Base-by-base conservation (phyloP, 768 basidiomycete species). In the Obba rivulosa region DNA sequence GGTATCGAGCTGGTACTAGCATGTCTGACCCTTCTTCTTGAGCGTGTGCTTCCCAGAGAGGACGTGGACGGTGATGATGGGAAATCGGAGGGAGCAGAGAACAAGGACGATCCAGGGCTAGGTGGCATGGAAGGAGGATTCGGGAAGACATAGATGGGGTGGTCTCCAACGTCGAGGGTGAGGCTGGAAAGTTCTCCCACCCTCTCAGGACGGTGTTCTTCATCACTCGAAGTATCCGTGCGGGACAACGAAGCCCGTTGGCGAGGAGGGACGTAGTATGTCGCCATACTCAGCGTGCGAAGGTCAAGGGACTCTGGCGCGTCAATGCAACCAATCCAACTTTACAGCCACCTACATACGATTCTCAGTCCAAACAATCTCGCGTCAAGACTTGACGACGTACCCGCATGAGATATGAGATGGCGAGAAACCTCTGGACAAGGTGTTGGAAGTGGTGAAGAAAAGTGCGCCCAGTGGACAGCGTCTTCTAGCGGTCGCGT, bases 131-230 rank as follows among this genome's bases (percentile, higher is more conserved):
- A 56, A 8, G 62, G 45, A 1, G 62, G 62, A 17, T 47, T 58
- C 5, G 62, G 62, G 21, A 62, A 62, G 24, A 62, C 57, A 50
- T 62, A 62, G 21, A 60, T 56, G 21, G 62, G 57, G 11, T 48
- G 40, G n/a, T 60, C 54, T 16, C 41, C 41, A 20, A 43, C 5
- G 35, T 42, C 34, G n/a, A 49, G 16, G 34, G 41, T 31, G 8
- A 49, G 40, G 7, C 18, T 41, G 2, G 48, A 13, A 3, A 49
- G 41, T 3, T 21, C n/a, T 8, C 20, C 37, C 14, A 8, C 16
- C 8, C 8, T 5, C 5, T 38, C 37, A 38, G n/a, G 9, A 22
- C 21, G 34, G 11, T 31, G 44, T n/a, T 25, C 44, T 17, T 10
- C 16, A 16, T 49, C 18, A 5, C 34, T 21, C 13, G 11, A 20